phyloP scores from a whole-genome alignment of 305 asterid genomes.

The Rubia balearica region DNA sequence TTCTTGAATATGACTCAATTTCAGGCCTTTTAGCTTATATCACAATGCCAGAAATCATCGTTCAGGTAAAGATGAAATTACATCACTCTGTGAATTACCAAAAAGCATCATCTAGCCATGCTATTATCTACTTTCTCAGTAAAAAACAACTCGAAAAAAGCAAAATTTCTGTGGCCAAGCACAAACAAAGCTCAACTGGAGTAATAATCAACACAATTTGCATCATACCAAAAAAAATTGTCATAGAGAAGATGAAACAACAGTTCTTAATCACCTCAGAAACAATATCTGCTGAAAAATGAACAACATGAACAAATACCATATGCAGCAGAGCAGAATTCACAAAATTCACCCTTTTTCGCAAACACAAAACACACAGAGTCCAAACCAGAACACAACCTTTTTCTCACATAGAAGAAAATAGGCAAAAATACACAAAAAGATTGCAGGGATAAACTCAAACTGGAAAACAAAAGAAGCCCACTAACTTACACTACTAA shows the following conservation, averaged over 20 bases:
- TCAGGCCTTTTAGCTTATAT: background rate
- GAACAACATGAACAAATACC: background rate
- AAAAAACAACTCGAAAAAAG: background rate
- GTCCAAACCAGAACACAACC: background rate
- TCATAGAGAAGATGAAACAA: background rate
- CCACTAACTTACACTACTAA: constrained; percentile 28
- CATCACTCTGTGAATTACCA: background rate
- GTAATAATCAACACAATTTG: background rate
- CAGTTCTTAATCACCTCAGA: background rate
- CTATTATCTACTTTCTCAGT: background rate
- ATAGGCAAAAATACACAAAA: constrained; percentile 7
- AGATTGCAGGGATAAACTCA: background rate
- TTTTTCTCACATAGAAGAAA: constrained; percentile 4
- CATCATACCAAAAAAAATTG: background rate
- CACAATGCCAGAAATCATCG: background rate
- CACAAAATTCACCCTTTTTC: background rate
- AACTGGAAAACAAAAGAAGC: constrained; percentile 18
- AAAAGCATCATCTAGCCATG: background rate
- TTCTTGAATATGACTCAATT: background rate
- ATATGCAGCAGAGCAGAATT: constrained; percentile 1
- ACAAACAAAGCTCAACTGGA: background rate
- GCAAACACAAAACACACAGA: background rate
- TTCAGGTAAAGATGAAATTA: background rate
- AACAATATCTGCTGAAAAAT: background rate
- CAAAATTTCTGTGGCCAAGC: constrained; percentile 2